Evolutionary conservation across 768 basidiomycete species (phyloP), one percentile per base, ranked within the genome.

Genomic region (Phaeolepiota aurea): DNA sequence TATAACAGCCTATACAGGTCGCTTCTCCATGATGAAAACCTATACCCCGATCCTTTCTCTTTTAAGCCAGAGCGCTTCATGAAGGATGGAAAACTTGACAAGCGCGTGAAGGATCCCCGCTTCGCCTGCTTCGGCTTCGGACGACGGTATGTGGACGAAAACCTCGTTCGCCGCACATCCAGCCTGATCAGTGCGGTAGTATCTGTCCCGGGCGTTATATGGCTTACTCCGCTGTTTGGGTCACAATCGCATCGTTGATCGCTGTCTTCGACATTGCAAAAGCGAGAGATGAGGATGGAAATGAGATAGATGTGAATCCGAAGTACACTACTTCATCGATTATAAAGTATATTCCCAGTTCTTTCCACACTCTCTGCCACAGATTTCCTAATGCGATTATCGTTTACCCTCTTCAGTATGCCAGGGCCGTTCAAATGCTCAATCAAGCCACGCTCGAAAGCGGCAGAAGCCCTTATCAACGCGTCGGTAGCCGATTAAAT

Each of bases 61-160:
- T 69, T 67, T 51, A 48, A 52, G n/a, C 68, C 68, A 2, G 68
- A 64, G 9, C 50, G 68, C 3, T 70, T 64, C 45, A 33, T 62
- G 52, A 48, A 67, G 48, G 40, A 57, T 42, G 21, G 47, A 2
- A 47, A 53, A 30, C 20, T 48, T 20, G 33, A 54, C 20, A 40
- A 30, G 3, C 38, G 38, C 9, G 47, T 54, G 14, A 42, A 44
- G 20, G 53, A 54, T 32, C 52, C 52, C 4, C 38, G 43, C 12
- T 23, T 32, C 32, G 42, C 42, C 3, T 47, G 48, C 10, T 58
- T 57, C 48, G 57, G 57, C 14, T 58, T 58, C 36, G 51, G 51
- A 20, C 34, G 48, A 45, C 33, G 57, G 55, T 49, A 38, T n/a
- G 39, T 13, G n/a, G n/a, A n/a, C n/a, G n/a, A n/a, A n/a, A n/a